Evolutionary conservation across 495 filamentous ascomycete species (phyloP).

Genomic region (Hyaloscypha variabilis): DNA sequence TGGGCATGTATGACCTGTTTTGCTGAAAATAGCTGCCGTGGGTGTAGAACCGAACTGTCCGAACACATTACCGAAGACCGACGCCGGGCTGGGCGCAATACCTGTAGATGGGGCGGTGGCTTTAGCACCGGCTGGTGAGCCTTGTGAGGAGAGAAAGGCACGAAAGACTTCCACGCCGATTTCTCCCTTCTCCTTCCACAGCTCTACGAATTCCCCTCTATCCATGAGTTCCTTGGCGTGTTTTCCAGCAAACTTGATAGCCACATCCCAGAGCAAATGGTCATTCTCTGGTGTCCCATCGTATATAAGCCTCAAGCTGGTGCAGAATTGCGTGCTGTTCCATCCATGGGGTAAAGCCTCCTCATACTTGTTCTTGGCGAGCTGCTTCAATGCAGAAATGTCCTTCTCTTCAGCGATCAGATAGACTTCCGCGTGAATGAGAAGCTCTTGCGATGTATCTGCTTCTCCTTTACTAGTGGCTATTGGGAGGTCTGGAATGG

Average conservation of each 20-base stretch:
- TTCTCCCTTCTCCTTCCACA: constrained; percentile 12
- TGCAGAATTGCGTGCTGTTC: constrained; percentile 34
- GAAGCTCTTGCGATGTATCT: constrained; percentile 3
- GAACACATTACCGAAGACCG: no score
- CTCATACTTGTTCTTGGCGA: constrained; percentile 41
- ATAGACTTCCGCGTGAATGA: constrained; percentile 45
- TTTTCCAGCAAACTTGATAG: constrained; percentile 28
- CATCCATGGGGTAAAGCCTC: constrained; percentile 25
- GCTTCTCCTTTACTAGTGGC: neutral
- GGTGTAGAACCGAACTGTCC: no score
- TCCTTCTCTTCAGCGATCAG: constrained; percentile 46
- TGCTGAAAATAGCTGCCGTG: no score
- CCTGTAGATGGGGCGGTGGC: no score
- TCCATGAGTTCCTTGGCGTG: constrained; percentile 18
- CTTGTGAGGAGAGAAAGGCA: neutral
- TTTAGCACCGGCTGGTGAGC: no score
- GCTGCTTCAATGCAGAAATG: constrained; percentile 38
- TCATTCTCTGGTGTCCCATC: constrained; percentile 33
- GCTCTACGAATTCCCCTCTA: constrained; percentile 9
- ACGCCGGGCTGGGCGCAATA: no score
- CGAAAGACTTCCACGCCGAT: constrained; percentile 7
- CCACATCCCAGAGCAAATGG: constrained; percentile 37
- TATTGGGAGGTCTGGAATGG: no score
- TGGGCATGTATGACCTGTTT: no score
- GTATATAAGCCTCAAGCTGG: constrained; percentile 38